Conservation (phyloP, 2,329 filamentous ascomycete species). For the Talaromyces sp. region DNA sequence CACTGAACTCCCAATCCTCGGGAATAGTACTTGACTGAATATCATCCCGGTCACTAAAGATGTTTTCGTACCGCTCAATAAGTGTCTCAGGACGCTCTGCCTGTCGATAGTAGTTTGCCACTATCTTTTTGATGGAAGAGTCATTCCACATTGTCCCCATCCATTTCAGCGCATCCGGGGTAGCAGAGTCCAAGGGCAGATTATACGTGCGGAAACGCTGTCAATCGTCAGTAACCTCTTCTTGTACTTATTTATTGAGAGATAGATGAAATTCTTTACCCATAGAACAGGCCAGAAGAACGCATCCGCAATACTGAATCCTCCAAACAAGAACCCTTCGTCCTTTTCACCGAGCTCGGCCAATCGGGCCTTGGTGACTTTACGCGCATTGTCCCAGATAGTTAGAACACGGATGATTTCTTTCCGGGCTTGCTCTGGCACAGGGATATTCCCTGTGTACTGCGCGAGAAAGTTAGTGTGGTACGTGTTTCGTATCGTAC, state of each 20-base stretch:
- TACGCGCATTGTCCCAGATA: slow-evolving; percentile 24
- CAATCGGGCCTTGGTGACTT: slow-evolving; percentile 19
- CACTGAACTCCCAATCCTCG: not conserved
- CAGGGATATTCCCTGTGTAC: slow-evolving; percentile 27
- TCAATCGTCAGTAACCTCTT: not conserved
- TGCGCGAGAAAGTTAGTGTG: slow-evolving; percentile 25
- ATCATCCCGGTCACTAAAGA: slow-evolving; percentile 16
- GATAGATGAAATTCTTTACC: slow-evolving; percentile 17
- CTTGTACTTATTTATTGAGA: not conserved
- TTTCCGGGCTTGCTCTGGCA: slow-evolving; percentile 18
- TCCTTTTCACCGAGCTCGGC: slow-evolving; percentile 20
- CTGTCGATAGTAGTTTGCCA: slow-evolving; percentile 23
- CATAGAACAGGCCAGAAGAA: slow-evolving; percentile 36
- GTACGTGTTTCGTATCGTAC: slow-evolving; percentile 19
- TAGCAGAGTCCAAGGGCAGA: slow-evolving; percentile 23
- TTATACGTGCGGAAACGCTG: slow-evolving; percentile 30
- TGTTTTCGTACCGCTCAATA: slow-evolving; percentile 26
- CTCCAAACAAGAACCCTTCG: slow-evolving; percentile 32
- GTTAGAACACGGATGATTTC: slow-evolving; percentile 22
- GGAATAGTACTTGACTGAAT: not conserved
- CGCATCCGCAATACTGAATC: slow-evolving; percentile 34
- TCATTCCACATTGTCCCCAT: slow-evolving; percentile 32
- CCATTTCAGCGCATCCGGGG: slow-evolving; percentile 23
- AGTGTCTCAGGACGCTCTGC: slow-evolving; percentile 22
- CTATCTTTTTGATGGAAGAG: slow-evolving; percentile 18